Evolutionary conservation across 2,329 filamentous ascomycete genomes (phyloP).

Genomic region (Cryoendolithus antarcticus): DNA sequence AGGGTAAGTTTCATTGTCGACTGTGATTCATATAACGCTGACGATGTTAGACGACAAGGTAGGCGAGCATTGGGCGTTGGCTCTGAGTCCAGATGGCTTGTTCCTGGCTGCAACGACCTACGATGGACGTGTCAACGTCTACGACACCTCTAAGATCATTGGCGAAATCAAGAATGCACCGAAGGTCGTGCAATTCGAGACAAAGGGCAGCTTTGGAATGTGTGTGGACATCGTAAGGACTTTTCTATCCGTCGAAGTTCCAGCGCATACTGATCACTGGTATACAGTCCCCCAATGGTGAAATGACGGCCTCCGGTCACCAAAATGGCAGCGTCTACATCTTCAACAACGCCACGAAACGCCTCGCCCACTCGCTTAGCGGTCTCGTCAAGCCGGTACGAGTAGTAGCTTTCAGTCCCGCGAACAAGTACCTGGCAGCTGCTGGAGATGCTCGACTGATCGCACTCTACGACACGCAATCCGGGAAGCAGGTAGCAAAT

Average conservation of each 20-base stretch:
- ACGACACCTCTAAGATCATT: slow-evolving; percentile 44
- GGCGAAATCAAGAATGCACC: slow-evolving; percentile 29
- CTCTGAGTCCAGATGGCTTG: slow-evolving; percentile 70
- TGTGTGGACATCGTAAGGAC: slow-evolving; percentile 60
- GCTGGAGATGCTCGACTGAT: slow-evolving; percentile 83
- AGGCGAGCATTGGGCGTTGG: slow-evolving; percentile 75
- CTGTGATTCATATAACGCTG: too few species aligned
- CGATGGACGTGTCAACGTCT: slow-evolving; percentile 80
- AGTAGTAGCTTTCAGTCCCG: slow-evolving; percentile 76
- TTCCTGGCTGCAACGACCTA: slow-evolving; percentile 80
- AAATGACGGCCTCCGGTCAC: slow-evolving; percentile 81
- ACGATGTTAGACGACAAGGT: slow-evolving; percentile 46
- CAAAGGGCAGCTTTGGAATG: slow-evolving; percentile 82
- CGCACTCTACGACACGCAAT: slow-evolving; percentile 79
- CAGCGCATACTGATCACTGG: too few species aligned
- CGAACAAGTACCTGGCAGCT: slow-evolving; percentile 70
- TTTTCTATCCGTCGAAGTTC: too few species aligned
- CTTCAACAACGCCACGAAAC: slow-evolving; percentile 83
- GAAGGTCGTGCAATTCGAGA: slow-evolving; percentile 76
- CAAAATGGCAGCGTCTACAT: slow-evolving; percentile 86
- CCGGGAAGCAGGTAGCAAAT: slow-evolving; percentile 85
- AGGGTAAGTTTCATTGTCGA: slow-evolving; percentile 24
- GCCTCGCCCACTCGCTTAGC: slow-evolving; percentile 77
- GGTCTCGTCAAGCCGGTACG: slow-evolving; percentile 81
- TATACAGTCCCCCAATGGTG: slow-evolving; percentile 53